Conservation (phyloP, 805 yeast genomes). For the Ogataea ganodermae region DNA sequence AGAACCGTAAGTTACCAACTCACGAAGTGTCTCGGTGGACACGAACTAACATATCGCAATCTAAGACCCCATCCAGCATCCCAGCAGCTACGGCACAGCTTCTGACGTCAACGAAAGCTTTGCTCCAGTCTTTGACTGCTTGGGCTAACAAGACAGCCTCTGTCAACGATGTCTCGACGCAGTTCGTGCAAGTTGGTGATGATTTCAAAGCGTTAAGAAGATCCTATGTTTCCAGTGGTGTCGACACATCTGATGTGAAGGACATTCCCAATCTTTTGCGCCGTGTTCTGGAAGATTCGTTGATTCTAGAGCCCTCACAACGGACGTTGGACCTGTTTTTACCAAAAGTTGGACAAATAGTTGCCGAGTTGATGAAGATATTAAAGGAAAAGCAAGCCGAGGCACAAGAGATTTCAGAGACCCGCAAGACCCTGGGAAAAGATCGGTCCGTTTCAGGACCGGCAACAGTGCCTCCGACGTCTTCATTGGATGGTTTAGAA, state of each 20-base stretch:
- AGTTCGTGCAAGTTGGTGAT: conserved; percentile 89
- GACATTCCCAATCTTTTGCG: conserved; percentile 87
- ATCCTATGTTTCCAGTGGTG: conserved; percentile 75
- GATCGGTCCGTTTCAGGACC: conserved; percentile 33
- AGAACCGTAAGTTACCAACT: conserved; percentile 15
- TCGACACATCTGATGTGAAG: conserved; percentile 80
- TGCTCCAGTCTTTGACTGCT: conserved; percentile 80
- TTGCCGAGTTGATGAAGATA: conserved; percentile 75
- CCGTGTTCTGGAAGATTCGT: conserved; percentile 78
- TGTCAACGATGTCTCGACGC: conserved; percentile 84
- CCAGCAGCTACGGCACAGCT: conserved; percentile 57
- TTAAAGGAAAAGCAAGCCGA: conserved; percentile 76
- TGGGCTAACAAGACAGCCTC: conserved; percentile 86
- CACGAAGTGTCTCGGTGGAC: too few relatives aligned
- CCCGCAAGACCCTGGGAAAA: conserved; percentile 15
- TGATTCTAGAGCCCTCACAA: conserved; percentile 83
- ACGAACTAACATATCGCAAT: conserved; percentile 42
- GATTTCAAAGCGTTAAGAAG: conserved; percentile 86
- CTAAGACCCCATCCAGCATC: conserved; percentile 58
- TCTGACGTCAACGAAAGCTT: conserved; percentile 83
- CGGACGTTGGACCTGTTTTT: conserved; percentile 75
- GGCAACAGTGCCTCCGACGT: conserved; percentile 14
- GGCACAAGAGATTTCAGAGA: conserved; percentile 21
- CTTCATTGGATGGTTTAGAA: conserved; percentile 2
- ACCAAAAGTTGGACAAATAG: conserved; percentile 83